Percentiles rank a stretch among this genome's conserved stretches.
These are phyloP conservation scores for Gaeumannomyces sp. DNA, from an alignment of 2,329 filamentous ascomycete genomes.

Conservation along the genomic window DNA sequence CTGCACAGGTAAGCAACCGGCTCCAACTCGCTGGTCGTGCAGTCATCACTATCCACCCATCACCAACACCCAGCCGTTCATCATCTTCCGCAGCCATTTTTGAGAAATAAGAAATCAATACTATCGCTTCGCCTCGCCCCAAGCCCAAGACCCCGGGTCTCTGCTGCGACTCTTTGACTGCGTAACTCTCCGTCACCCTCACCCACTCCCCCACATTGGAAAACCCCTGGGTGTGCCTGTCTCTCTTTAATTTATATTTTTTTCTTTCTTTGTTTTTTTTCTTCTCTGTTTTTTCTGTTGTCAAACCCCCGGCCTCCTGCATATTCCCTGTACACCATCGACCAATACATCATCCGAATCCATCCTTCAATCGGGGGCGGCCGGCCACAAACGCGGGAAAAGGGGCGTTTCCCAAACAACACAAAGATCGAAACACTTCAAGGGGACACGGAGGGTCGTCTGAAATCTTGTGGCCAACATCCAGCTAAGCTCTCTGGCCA, in stretches of 20 bases:
- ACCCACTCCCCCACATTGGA: background rate
- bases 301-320: background rate
- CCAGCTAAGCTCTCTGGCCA: background rate
- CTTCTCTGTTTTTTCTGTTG: background rate
- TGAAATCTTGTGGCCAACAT: background rate
- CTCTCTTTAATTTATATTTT: background rate
- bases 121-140: too few species aligned
- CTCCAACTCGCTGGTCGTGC: too few species aligned
- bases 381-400: background rate
- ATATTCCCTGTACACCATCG: background rate
- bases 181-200: background rate
- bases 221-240: background rate
- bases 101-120: too few species aligned
- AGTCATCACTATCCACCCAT: too few species aligned
- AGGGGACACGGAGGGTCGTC: background rate
- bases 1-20: too few species aligned
- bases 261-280: slow-evolving; percentile 1
- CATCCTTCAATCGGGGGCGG: background rate
- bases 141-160: too few species aligned
- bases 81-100: too few species aligned
- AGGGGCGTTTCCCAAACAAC: background rate
- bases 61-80: too few species aligned
- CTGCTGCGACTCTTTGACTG: too few species aligned
- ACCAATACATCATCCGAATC: background rate
- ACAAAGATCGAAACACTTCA: background rate